Conservation (phyloP, 2,329 filamentous ascomycete genomes). For the Boeremia exigua region DNA sequence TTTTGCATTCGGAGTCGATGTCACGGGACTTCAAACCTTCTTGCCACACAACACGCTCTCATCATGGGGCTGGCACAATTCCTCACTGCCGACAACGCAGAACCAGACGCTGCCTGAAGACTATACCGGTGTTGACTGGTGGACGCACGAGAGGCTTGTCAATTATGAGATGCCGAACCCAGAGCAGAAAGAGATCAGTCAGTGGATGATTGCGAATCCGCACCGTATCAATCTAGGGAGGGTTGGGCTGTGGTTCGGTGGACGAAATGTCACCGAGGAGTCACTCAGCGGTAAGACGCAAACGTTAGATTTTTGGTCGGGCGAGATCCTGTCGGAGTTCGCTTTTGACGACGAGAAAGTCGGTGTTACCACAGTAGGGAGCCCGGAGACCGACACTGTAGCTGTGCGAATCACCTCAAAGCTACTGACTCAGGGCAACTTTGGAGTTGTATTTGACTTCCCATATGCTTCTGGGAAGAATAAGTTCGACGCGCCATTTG, state of each 20-base stretch:
- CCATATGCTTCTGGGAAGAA: conserved; percentile 56
- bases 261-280: conserved; percentile 50
- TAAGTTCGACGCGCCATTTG: conserved; percentile 63
- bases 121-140: conserved; percentile 53
- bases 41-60: conserved; percentile 52
- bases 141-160: conserved; percentile 52
- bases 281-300: conserved; percentile 38
- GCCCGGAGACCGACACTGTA: not conserved
- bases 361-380: not conserved
- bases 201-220: conserved; percentile 63
- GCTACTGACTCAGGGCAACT: conserved; percentile 39
- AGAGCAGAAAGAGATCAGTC: conserved; percentile 50
- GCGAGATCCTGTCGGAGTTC: not conserved
- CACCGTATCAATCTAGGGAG: conserved; percentile 59
- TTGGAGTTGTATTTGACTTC: conserved; percentile 61
- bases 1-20: conserved; percentile 56
- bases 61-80: conserved; percentile 57
- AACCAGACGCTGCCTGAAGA: conserved; percentile 46
- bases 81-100: conserved; percentile 49
- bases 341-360: not conserved
- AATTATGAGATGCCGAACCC: conserved; percentile 54
- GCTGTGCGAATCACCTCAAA: not conserved
- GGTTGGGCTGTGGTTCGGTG: conserved; percentile 56
- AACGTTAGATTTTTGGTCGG: not conserved
- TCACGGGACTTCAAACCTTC: conserved; percentile 56